Percentiles rank a stretch among this genome's conserved stretches.
Conservation (phyloP, 106 monocot species). For the Allium cepa region DNA sequence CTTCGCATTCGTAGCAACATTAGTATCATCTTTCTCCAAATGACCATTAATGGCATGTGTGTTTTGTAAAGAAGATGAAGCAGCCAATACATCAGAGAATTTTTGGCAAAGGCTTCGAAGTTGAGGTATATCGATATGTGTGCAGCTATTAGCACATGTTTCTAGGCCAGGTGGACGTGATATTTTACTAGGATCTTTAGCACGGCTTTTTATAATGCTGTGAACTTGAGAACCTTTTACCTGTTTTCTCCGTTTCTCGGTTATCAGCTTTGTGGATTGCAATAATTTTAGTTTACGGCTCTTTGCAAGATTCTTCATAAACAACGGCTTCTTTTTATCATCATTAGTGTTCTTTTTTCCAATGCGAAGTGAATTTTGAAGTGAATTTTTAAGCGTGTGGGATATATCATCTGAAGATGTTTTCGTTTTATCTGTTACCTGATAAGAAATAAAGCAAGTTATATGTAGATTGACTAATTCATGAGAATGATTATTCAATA, state of each 20-base stretch:
- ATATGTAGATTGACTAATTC: too few relatives aligned
- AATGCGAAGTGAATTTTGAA: constrained; percentile 9
- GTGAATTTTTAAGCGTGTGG: constrained; percentile 13
- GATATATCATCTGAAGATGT: constrained; percentile 11
- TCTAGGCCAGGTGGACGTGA: constrained; percentile 1
- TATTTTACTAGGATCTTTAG: constrained; percentile 12
- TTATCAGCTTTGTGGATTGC: constrained; percentile 21
- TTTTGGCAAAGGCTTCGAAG: constrained; percentile 40
- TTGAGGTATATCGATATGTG: constrained; percentile 24
- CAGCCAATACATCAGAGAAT: constrained; percentile 46
- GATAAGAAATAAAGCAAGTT: constrained; percentile 4
- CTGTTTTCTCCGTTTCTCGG: constrained; percentile 16
- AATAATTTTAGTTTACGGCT: constrained; percentile 16
- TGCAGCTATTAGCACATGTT: constrained; percentile 10
- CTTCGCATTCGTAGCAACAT: not conserved
- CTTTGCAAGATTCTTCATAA: constrained; percentile 14
- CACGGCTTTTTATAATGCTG: constrained; percentile 30
- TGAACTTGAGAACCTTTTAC: constrained; percentile 13
- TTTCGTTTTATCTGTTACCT: constrained; percentile 25
- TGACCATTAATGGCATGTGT: constrained; percentile 6
- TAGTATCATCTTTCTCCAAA: constrained; percentile 7
- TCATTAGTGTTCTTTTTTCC: constrained; percentile 13
- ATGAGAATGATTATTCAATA: too few relatives aligned
- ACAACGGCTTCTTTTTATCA: constrained; percentile 8
- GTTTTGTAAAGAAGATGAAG: constrained; percentile 26